Evolutionary conservation across 2,329 filamentous ascomycete species (phyloP).

Genomic region (Juglanconis oblonga): DNA sequence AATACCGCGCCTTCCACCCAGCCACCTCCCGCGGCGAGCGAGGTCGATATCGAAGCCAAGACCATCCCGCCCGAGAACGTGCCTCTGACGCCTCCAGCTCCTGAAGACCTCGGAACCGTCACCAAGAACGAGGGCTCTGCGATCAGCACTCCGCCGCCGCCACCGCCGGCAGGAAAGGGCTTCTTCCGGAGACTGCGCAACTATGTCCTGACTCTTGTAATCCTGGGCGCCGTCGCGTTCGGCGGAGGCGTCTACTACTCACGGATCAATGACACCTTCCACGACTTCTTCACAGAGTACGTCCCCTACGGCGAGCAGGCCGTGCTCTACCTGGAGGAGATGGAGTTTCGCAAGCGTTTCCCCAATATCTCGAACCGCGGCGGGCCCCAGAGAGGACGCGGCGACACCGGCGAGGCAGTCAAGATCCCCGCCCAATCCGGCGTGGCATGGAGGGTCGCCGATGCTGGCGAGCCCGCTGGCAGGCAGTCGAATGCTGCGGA

Average conservation of each 20-base stretch:
- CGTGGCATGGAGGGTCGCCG: constrained; percentile 73
- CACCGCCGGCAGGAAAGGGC: constrained; percentile 50
- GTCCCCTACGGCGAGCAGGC: constrained; percentile 91
- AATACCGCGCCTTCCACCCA: constrained; percentile 45
- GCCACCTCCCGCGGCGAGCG: constrained; percentile 31
- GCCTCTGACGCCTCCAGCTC: constrained; percentile 38
- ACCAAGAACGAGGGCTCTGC: constrained; percentile 23
- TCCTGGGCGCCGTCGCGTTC: constrained; percentile 77
- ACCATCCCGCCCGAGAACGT: constrained; percentile 36
- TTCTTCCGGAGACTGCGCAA: constrained; percentile 71
- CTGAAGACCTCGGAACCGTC: constrained; percentile 23
- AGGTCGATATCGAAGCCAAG: constrained; percentile 36
- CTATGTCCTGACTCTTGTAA: constrained; percentile 71
- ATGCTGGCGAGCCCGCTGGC: constrained; percentile 53
- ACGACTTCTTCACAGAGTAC: constrained; percentile 97
- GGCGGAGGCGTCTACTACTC: constrained; percentile 90
- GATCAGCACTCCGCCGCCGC: constrained; percentile 33
- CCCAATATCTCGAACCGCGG: constrained; percentile 43
- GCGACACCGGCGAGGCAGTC: constrained; percentile 66
- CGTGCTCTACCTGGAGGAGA: constrained; percentile 92
- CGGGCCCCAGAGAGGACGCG: constrained; percentile 44
- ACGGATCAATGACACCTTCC: constrained; percentile 92
- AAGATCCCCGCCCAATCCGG: constrained; percentile 84
- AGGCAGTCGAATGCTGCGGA: constrained; percentile 61
- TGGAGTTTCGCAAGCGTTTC: constrained; percentile 87